These are phyloP conservation scores for Magnusiomyces suaveolens DNA, from an alignment of 1,139 yeast species.

Conservation along the genomic window DNA sequence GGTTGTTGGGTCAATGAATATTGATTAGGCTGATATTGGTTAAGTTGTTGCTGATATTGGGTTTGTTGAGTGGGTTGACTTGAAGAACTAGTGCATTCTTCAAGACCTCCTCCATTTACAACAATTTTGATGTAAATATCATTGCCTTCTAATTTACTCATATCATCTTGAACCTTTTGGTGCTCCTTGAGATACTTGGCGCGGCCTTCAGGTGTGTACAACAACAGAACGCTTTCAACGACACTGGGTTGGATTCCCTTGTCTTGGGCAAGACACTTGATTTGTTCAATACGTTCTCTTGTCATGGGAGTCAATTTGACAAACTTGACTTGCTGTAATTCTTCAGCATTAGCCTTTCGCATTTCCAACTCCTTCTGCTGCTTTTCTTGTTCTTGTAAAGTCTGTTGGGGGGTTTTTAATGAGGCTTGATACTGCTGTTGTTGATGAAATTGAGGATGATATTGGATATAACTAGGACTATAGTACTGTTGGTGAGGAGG, in stretches of 20 bases:
- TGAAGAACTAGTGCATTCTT: constrained; percentile 3
- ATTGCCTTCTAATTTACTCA: constrained; percentile 17
- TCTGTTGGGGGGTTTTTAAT: neutral
- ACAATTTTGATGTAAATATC: constrained; percentile 26
- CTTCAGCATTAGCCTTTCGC: constrained; percentile 9
- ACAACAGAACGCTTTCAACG: constrained; percentile 27
- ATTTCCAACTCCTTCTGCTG: constrained; percentile 2
- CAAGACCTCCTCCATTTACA: constrained; percentile 23
- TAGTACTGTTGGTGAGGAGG: neutral
- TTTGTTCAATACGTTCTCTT: constrained; percentile 22
- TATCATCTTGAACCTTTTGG: no score
- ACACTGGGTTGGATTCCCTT: constrained; percentile 28
- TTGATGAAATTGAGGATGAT: neutral
- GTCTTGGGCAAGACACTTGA: constrained; percentile 24
- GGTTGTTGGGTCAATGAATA: no score
- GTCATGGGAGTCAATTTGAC: constrained; percentile 28
- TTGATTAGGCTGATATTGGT: no score
- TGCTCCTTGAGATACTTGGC: constrained; percentile 7
- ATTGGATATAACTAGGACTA: neutral
- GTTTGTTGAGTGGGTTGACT: constrained; percentile 4
- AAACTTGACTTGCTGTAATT: constrained; percentile 15
- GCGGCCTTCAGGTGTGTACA: constrained; percentile 19
- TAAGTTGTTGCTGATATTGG: constrained; percentile 5
- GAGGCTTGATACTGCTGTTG: neutral
- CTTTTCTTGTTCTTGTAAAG: neutral